These are phyloP conservation scores for Pulveroboletus sp. DNA, from an alignment of 768 basidiomycete species.

Conservation along the genomic window DNA sequence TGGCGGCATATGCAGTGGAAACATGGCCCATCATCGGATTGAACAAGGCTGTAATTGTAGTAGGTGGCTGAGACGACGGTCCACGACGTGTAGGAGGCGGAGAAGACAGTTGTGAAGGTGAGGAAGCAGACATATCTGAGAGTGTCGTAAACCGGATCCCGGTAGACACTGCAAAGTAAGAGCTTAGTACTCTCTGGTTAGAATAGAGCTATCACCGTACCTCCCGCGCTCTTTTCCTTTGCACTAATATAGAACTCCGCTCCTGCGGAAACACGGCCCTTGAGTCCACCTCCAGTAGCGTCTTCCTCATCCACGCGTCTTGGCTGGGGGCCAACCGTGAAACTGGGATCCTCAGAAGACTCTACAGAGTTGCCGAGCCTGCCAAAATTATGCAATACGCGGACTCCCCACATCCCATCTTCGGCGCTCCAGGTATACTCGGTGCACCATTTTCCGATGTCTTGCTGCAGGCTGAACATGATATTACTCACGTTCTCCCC, in stretches of 20 bases:
- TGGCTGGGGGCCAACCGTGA: slow-evolving; percentile 32
- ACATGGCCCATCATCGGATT: slow-evolving; percentile 97
- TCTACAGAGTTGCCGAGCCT: slow-evolving; percentile 43
- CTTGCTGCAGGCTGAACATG: slow-evolving; percentile 87
- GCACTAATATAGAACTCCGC: slow-evolving; percentile 93
- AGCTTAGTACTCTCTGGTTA: slow-evolving; percentile 1
- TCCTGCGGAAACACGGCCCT: slow-evolving; percentile 86
- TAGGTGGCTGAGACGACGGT: slow-evolving; percentile 69
- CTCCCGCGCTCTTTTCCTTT: slow-evolving; percentile 88
- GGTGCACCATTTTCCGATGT: slow-evolving; percentile 86
- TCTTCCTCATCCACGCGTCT: slow-evolving; percentile 96
- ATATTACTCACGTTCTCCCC: slow-evolving; percentile 57
- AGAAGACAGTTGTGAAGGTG: slow-evolving; percentile 47
- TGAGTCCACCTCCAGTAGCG: slow-evolving; percentile 84
- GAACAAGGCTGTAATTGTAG: slow-evolving; percentile 89
- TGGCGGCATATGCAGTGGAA: slow-evolving; percentile 86
- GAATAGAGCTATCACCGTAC: slow-evolving; percentile 35
- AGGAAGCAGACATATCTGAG: slow-evolving; percentile 70
- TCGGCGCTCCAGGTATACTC: slow-evolving; percentile 95
- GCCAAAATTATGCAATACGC: slow-evolving; percentile 90
- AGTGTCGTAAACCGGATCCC: slow-evolving; percentile 93
- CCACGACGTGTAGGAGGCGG: slow-evolving; percentile 28
- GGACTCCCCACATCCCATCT: slow-evolving; percentile 89
- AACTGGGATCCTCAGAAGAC: slow-evolving; percentile 31
- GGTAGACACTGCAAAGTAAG: slow-evolving; percentile 63